Percentiles rank a stretch among this genome's conserved stretches.
Conservation (phyloP, 2,329 filamentous ascomycete genomes). For the Pyricularia pennisetigena region DNA sequence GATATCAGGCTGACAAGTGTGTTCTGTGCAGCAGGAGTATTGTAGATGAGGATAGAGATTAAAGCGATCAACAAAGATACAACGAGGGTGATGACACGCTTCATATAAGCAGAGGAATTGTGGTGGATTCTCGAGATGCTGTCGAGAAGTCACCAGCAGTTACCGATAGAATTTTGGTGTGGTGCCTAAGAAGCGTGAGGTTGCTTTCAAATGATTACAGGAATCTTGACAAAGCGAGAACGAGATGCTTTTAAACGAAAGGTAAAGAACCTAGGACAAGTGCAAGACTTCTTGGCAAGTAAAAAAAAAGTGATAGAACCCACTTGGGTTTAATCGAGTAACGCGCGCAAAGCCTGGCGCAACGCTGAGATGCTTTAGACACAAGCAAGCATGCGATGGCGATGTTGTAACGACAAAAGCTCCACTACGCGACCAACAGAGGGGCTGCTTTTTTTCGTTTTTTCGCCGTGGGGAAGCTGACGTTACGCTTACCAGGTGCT, state of each 20-base stretch:
- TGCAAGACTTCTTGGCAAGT: background rate
- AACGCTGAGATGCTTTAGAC: background rate
- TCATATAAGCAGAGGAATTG: slow-evolving; percentile 20
- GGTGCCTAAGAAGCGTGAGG: background rate
- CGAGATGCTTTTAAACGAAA: background rate
- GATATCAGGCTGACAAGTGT: background rate
- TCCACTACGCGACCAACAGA: background rate
- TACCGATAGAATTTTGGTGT: background rate
- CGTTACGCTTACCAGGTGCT: slow-evolving; percentile 4
- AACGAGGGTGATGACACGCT: slow-evolving; percentile 12
- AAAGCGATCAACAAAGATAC: slow-evolving; percentile 17
- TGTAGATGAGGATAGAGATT: slow-evolving; percentile 19
- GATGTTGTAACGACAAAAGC: background rate
- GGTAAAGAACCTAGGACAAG: no score
- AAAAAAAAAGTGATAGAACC: background rate
- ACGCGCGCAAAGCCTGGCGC: background rate
- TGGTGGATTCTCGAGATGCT: slow-evolving; percentile 3
- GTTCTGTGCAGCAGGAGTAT: slow-evolving; percentile 8
- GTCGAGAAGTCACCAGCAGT: slow-evolving; percentile 9
- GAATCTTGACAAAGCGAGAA: background rate
- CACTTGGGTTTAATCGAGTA: background rate
- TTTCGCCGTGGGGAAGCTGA: slow-evolving; percentile 1
- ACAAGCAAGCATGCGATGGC: background rate
- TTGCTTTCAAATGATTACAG: slow-evolving; percentile 2
- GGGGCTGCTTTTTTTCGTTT: background rate